Conservation (phyloP, 2,329 filamentous ascomycete species). For the Paecilomyces dactylethromorphus region DNA sequence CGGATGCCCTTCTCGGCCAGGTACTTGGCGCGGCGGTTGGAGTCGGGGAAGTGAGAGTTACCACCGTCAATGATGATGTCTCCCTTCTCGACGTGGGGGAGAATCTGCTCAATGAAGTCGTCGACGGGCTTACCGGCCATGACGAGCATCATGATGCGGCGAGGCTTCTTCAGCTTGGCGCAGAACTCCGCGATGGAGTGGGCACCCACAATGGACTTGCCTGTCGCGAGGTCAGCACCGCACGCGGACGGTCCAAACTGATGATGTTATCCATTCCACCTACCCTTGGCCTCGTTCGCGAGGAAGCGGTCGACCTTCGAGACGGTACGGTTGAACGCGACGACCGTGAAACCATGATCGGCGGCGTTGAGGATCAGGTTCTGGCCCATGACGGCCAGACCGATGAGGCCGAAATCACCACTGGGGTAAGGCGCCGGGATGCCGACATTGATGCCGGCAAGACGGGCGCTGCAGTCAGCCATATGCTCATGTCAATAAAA, state of each 20-base stretch:
- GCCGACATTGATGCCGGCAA: constrained; percentile 67
- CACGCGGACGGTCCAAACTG: background rate
- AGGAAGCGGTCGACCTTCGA: constrained; percentile 96
- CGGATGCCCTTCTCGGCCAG: constrained; percentile 79
- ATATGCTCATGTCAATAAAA: constrained; percentile 26
- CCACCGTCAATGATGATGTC: constrained; percentile 98
- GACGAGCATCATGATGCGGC: constrained; percentile 96
- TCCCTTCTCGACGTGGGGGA: constrained; percentile 73
- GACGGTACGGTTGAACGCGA: constrained; percentile 97
- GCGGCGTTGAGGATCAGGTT: constrained; percentile 87
- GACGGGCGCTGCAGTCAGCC: constrained; percentile 60
- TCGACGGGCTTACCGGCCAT: constrained; percentile 98
- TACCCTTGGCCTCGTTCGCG: constrained; percentile 79
- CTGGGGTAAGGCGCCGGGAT: constrained; percentile 53
- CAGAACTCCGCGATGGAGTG: constrained; percentile 92
- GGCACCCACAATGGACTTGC: constrained; percentile 92
- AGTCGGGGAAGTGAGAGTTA: constrained; percentile 99
- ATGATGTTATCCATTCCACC: constrained; percentile 12
- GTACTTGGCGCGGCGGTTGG: constrained; percentile 93
- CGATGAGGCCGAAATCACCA: constrained; percentile 87
- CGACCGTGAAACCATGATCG: constrained; percentile 90
- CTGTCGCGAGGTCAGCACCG: constrained; percentile 36
- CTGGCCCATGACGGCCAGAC: constrained; percentile 85
- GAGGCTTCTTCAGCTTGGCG: constrained; percentile 92
- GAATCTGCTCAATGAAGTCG: constrained; percentile 94